Conservation (phyloP, 108 stramenopile genomes). For the Nitzschia inconspicua region DNA sequence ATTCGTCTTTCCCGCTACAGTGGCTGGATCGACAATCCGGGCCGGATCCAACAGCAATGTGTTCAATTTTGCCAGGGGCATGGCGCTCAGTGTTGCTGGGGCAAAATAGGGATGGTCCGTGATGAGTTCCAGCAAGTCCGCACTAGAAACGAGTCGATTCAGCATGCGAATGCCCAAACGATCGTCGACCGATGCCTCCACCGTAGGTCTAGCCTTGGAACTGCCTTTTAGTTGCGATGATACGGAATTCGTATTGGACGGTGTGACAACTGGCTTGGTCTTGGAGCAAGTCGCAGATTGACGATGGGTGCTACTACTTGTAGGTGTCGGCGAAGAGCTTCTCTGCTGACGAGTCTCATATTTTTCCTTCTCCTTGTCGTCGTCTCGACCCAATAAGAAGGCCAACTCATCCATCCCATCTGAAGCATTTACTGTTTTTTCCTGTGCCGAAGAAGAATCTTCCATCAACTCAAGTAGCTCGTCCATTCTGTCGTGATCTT, state of each 20-base stretch:
- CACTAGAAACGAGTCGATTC: constrained; percentile 33
- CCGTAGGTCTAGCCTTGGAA: background rate
- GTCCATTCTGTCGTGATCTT: constrained; percentile 26
- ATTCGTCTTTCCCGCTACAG: constrained; percentile 44
- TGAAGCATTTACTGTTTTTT: no score
- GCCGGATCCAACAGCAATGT: constrained; percentile 28
- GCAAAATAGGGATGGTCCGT: constrained; percentile 30
- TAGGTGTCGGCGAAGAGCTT: no score
- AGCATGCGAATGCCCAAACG: constrained; percentile 46
- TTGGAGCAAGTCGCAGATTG: no score
- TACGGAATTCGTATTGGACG: background rate
- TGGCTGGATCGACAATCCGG: constrained; percentile 27
- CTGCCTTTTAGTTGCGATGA: background rate
- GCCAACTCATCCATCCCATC: constrained; percentile 19
- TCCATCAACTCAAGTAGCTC: constrained; percentile 45
- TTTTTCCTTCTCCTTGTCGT: no score
- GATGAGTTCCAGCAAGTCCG: constrained; percentile 44
- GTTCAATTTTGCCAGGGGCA: constrained; percentile 33
- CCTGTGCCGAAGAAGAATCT: no score
- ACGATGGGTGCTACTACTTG: no score
- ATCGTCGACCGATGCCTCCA: constrained; percentile 26
- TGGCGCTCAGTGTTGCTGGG: constrained; percentile 39
- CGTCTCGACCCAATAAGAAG: background rate
- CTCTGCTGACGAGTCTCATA: no score
- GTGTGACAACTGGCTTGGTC: background rate